A percentile compares a stretch with the other conserved stretches of the same genome.
These are phyloP conservation scores for Ormosia emarginata DNA, from an alignment of 306 rosid species.

Conservation along the genomic window DNA sequence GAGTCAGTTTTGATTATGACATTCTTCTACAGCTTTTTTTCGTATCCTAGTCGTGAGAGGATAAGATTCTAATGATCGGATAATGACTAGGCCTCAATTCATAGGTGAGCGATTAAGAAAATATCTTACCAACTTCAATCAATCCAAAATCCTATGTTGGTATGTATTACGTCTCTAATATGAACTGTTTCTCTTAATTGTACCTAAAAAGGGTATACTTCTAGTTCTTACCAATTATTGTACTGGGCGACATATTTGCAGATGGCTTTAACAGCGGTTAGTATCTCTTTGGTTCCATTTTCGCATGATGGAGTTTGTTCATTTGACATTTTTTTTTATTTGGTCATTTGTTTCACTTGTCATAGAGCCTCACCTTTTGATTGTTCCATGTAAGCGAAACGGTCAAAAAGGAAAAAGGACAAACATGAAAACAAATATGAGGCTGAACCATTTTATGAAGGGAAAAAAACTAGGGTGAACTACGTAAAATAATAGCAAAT, in stretches of 20 bases:
- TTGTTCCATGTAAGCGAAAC: neutral
- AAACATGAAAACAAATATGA: neutral
- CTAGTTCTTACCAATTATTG: neutral
- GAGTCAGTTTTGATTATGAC: slow-evolving; percentile 2
- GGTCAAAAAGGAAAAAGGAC: neutral
- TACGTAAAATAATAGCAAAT: no score
- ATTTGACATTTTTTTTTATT: neutral
- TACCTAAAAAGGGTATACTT: neutral
- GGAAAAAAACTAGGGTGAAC: neutral
- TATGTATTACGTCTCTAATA: slow-evolving; percentile 1
- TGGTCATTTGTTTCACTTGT: neutral
- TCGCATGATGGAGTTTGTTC: neutral
- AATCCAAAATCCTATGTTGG: slow-evolving; percentile 4
- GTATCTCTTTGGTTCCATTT: neutral
- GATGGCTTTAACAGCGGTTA: neutral
- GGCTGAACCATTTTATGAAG: neutral
- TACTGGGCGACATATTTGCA: neutral
- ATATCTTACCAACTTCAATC: neutral
- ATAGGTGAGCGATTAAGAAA: neutral
- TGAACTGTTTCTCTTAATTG: slow-evolving; percentile 16
- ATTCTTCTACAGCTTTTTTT: neutral
- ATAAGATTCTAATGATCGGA: neutral
- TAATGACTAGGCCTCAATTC: neutral
- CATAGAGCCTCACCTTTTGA: neutral
- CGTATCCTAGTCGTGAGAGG: neutral